phyloP scores from a whole-genome alignment of 1,284 basidiomycete genomes.

The Athelia sp. region DNA sequence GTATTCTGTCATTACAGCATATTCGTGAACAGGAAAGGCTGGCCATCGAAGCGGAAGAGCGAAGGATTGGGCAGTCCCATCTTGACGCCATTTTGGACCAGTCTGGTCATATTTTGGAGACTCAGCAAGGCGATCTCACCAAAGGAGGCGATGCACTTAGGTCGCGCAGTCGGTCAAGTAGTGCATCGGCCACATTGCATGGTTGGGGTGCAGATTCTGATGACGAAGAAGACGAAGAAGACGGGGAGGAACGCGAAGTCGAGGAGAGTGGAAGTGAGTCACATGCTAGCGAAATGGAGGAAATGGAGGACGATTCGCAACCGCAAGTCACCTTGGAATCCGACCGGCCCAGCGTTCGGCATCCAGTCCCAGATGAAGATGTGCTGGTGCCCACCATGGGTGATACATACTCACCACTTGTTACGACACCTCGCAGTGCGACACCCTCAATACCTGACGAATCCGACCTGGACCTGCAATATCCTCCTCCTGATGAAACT shows the following conservation, averaged over 20 bases:
- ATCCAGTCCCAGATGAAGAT: too few relatives aligned
- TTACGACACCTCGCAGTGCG: too few relatives aligned
- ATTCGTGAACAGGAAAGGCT: slow-evolving; percentile 24
- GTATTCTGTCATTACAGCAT: background rate
- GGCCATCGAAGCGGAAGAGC: slow-evolving; percentile 48
- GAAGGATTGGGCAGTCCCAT: slow-evolving; percentile 74
- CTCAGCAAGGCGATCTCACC: slow-evolving; percentile 71
- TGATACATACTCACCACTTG: too few relatives aligned
- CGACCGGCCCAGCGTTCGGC: too few relatives aligned
- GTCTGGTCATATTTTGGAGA: slow-evolving; percentile 83
- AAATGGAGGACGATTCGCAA: slow-evolving; percentile 11
- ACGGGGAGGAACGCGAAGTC: slow-evolving; percentile 2
- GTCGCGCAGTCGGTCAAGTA: slow-evolving; percentile 50
- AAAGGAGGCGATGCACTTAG: slow-evolving; percentile 29
- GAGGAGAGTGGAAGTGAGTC: slow-evolving; percentile 5
- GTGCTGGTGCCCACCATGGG: too few relatives aligned
- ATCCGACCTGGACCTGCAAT: background rate
- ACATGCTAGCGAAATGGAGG: slow-evolving; percentile 13
- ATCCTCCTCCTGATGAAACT: background rate
- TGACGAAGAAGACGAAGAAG: slow-evolving; percentile 11
- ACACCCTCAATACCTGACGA: too few relatives aligned
- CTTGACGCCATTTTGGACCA: slow-evolving; percentile 89
- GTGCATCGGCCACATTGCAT: slow-evolving; percentile 34
- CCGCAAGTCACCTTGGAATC: slow-evolving; percentile 7
- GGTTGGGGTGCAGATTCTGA: slow-evolving; percentile 22